Evolutionary conservation across 1,139 yeast species (phyloP).

Genomic region (Blastobotrys indianensis): DNA sequence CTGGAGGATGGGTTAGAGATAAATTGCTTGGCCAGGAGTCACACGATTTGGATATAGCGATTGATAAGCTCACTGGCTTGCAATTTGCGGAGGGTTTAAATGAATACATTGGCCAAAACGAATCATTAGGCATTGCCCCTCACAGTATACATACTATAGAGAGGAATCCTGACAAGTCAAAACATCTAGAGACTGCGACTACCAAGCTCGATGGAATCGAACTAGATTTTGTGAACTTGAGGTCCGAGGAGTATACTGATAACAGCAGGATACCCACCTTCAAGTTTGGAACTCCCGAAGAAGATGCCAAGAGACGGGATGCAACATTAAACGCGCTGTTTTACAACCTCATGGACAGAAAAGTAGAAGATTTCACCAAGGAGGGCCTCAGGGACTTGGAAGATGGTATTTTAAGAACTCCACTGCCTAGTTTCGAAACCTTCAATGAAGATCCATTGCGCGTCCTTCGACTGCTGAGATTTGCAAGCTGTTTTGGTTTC

Average conservation of each 20-base stretch:
- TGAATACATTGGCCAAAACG: constrained; percentile 42
- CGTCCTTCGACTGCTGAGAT: constrained; percentile 75
- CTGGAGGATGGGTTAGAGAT: constrained; percentile 99
- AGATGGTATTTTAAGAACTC: constrained; percentile 74
- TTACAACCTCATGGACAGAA: constrained; percentile 61
- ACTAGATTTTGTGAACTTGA: constrained; percentile 84
- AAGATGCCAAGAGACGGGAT: constrained; percentile 90
- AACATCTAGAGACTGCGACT: constrained; percentile 94
- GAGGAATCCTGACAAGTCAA: constrained; percentile 89
- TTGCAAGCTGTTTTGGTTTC: constrained; percentile 76
- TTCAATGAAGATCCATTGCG: constrained; percentile 91
- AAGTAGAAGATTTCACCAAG: constrained; percentile 80
- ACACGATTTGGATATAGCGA: constrained; percentile 87
- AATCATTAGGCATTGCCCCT: constrained; percentile 42
- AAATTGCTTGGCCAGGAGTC: constrained; percentile 73
- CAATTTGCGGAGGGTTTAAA: constrained; percentile 68
- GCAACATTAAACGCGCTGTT: constrained; percentile 89
- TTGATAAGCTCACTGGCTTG: constrained; percentile 78
- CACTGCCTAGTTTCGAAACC: constrained; percentile 76
- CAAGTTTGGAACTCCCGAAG: constrained; percentile 76
- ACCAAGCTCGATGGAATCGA: constrained; percentile 76
- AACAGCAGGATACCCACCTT: constrained; percentile 74
- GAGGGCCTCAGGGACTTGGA: constrained; percentile 66
- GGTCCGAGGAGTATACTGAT: constrained; percentile 79
- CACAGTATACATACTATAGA: constrained; percentile 72